phyloP scores from a whole-genome alignment of 371 early-diverging fungal species.

The Smittium mucronatum region DNA sequence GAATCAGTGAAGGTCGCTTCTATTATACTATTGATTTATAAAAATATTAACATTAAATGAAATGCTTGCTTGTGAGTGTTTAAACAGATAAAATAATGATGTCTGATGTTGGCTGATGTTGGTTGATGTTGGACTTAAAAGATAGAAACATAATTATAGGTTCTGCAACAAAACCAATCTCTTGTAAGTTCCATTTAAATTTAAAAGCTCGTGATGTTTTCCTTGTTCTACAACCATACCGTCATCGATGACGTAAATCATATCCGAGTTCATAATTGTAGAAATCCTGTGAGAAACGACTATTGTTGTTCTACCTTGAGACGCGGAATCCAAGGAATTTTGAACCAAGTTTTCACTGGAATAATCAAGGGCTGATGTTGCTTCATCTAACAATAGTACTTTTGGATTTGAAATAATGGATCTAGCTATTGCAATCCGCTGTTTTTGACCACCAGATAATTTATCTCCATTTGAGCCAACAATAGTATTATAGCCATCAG shows the following conservation, averaged over 20 bases:
- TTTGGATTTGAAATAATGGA: constrained; percentile 60
- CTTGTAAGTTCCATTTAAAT: constrained; percentile 17
- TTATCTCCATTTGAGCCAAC: constrained; percentile 53
- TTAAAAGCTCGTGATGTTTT: constrained; percentile 60
- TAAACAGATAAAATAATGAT: too few relatives aligned
- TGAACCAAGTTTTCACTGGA: constrained; percentile 33
- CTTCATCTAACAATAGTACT: constrained; percentile 42
- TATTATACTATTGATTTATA: too few relatives aligned
- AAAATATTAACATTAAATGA: too few relatives aligned
- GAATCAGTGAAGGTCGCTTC: too few relatives aligned
- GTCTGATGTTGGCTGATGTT: too few relatives aligned
- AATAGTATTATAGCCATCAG: constrained; percentile 56
- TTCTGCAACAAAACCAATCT: constrained; percentile 18
- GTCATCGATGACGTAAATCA: constrained; percentile 56
- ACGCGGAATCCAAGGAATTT: constrained; percentile 29
- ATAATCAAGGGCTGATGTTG: constrained; percentile 37
- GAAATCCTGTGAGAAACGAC: constrained; percentile 46
- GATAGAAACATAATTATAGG: too few relatives aligned
- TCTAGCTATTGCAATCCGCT: constrained; percentile 69
- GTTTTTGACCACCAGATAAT: constrained; percentile 75
- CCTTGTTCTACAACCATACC: constrained; percentile 73
- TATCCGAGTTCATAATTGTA: constrained; percentile 62
- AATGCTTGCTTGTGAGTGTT: too few relatives aligned
- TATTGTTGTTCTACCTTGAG: constrained; percentile 42
- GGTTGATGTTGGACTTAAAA: too few relatives aligned